phyloP scores from a whole-genome alignment of 2,329 filamentous ascomycete genomes.

The Ceratocystis ficicola region DNA sequence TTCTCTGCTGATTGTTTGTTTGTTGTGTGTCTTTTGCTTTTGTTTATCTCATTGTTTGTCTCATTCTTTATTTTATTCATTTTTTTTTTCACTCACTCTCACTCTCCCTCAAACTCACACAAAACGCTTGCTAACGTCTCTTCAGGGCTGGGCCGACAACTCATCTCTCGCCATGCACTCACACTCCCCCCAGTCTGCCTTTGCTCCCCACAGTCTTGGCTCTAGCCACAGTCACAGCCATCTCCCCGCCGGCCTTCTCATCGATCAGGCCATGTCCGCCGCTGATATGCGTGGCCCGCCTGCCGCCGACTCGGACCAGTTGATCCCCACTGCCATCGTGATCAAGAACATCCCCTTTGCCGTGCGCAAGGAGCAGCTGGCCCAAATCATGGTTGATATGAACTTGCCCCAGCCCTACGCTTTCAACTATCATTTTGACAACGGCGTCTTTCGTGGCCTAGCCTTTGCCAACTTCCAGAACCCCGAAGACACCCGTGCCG shows the following conservation, averaged over 20 bases:
- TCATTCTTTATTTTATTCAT: too few relatives aligned
- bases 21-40: too few relatives aligned
- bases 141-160: slow-evolving; percentile 42
- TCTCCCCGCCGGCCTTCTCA: slow-evolving; percentile 35
- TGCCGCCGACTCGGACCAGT: slow-evolving; percentile 57
- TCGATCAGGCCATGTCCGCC: slow-evolving; percentile 29
- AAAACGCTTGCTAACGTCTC: slow-evolving; percentile 22
- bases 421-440: slow-evolving; percentile 99
- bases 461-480: slow-evolving; percentile 98
- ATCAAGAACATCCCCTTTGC: slow-evolving; percentile 99
- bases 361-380: slow-evolving; percentile 90
- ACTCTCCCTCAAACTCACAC: slow-evolving; percentile 12
- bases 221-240: slow-evolving; percentile 30
- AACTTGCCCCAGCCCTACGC: slow-evolving; percentile 89
- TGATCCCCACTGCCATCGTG: slow-evolving; percentile 95
- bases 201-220: slow-evolving; percentile 29
- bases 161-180: slow-evolving; percentile 33
- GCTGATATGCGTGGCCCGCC: slow-evolving; percentile 30
- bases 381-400: slow-evolving; percentile 87
- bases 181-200: slow-evolving; percentile 29
- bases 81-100: not conserved
- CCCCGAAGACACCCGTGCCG: slow-evolving; percentile 79
- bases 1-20: too few relatives aligned
- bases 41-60: too few relatives aligned
- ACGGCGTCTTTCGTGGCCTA: slow-evolving; percentile 87